phyloP scores from a whole-genome alignment of 345 rosid genomes.

The Populus nigra region DNA sequence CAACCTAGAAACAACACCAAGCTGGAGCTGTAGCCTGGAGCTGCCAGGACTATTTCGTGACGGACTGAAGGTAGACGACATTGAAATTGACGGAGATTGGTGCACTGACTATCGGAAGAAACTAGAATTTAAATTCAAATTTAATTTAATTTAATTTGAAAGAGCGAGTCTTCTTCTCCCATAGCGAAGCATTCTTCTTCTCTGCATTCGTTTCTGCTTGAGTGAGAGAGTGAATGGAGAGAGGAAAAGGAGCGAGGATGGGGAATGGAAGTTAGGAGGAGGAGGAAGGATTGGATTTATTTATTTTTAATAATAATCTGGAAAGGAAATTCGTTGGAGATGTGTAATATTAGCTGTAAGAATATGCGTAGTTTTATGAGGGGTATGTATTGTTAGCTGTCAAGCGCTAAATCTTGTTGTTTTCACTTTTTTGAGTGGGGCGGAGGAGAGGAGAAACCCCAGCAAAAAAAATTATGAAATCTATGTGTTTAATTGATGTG shows the following conservation, averaged over 20 bases:
- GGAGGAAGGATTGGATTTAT: conserved; percentile 12
- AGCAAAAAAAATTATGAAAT: too few species aligned
- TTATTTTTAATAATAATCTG: not conserved
- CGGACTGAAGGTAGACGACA: conserved; percentile 59
- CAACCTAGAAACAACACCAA: conserved; percentile 59
- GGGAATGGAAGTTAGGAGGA: not conserved
- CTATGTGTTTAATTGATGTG: not conserved
- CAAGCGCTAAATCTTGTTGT: conserved; percentile 28
- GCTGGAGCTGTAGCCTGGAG: conserved; percentile 30
- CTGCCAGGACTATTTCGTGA: conserved; percentile 55
- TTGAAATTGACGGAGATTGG: conserved; percentile 12
- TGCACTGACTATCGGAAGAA: not conserved
- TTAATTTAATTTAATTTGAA: not conserved
- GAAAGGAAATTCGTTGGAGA: not conserved
- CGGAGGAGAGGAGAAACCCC: not conserved
- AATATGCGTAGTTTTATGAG: conserved; percentile 26
- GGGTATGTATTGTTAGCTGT: conserved; percentile 36
- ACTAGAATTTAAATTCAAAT: not conserved
- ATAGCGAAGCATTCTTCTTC: not conserved
- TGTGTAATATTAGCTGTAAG: conserved; percentile 29
- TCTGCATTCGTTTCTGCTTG: not conserved
- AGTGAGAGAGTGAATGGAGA: not conserved
- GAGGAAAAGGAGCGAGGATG: not conserved
- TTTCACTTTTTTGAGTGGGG: not conserved
- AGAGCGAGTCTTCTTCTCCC: not conserved